Base-by-base conservation (phyloP, 768 basidiomycete species). In the Lactarius evosmus region DNA sequence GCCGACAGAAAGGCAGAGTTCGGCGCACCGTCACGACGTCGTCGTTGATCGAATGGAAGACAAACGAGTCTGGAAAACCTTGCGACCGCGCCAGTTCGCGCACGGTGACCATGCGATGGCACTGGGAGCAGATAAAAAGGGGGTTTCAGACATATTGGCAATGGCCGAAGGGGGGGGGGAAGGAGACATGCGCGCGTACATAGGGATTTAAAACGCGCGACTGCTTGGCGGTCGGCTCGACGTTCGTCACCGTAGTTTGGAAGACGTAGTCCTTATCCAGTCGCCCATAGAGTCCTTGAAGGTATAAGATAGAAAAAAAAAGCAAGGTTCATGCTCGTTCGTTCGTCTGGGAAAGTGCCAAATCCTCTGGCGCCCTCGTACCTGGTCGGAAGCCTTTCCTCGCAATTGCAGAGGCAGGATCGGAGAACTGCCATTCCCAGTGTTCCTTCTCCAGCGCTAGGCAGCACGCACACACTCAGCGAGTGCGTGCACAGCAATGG, bases 181-280 rank as follows among this genome's bases (percentile, higher is more conserved):
- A 25, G 22, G 38, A 19, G 8, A 52, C 16, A 5, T 40, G 38
- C 16, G 0, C 3, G 7, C 83, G 59, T 73, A 88, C 88, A 59
- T 78, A 79, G 8, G 89, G 87, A 69, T 90, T 81, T 11, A 93
- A 75, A 16, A 92, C 85, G 44, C 78, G 79, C 65, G 82, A 81
- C 68, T 92, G 91, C 71, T 91, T 93, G 4, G 89, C 91, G 1
- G 83, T 90, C 0, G 90, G 89, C 56, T 86, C 84, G 44, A 93
- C 79, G 62, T 93, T 91, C 0, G 89, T 90, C 16, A 91, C 86
- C 0, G 86, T 91, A 0, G 91, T 91, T 44, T 81, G 82, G 69
- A 93, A 93, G 69, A 80, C 84, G 8, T 70, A 70, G 25, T 82
- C 71, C 56, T 74, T 72, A 64, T 86, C 81, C 16, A 91, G 75